phyloP scores from a whole-genome alignment of 2,329 filamentous ascomycete genomes.

The Cladosporium austrohemisphaericum region DNA sequence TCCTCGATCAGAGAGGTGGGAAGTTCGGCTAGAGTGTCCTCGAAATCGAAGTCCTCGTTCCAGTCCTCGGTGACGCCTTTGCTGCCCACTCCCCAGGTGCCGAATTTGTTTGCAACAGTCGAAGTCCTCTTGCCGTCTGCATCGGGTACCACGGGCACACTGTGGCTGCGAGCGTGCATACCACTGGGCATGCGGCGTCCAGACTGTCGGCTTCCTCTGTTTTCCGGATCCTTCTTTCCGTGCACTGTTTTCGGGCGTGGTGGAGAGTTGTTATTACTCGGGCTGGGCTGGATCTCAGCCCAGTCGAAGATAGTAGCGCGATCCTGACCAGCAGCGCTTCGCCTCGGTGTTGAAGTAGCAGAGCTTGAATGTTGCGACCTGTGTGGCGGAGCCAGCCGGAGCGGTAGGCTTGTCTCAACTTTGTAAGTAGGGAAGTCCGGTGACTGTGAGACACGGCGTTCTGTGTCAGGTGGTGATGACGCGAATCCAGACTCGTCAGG shows the following conservation, averaged over 20 bases:
- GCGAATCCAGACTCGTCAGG: slow-evolving; percentile 28
- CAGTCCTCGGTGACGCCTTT: slow-evolving; percentile 81
- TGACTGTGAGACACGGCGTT: slow-evolving; percentile 2
- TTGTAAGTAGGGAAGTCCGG: neutral
- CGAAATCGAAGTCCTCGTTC: slow-evolving; percentile 86
- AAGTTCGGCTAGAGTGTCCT: slow-evolving; percentile 38
- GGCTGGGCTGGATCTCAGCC: slow-evolving; percentile 63
- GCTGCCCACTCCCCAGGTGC: slow-evolving; percentile 75
- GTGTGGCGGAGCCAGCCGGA: slow-evolving; percentile 26
- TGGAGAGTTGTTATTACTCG: slow-evolving; percentile 61
- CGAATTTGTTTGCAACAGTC: slow-evolving; percentile 65
- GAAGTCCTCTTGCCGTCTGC: slow-evolving; percentile 49
- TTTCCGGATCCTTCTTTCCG: slow-evolving; percentile 68
- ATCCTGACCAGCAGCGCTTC: slow-evolving; percentile 37
- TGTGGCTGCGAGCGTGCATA: slow-evolving; percentile 74
- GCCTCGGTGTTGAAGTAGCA: slow-evolving; percentile 35
- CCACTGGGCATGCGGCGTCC: slow-evolving; percentile 66
- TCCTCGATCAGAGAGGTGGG: slow-evolving; percentile 37
- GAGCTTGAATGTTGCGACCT: slow-evolving; percentile 30
- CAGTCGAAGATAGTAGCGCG: slow-evolving; percentile 70
- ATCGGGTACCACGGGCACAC: slow-evolving; percentile 69
- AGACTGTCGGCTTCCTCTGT: slow-evolving; percentile 64
- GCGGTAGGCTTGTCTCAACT: slow-evolving; percentile 17
- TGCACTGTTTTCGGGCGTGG: slow-evolving; percentile 70
- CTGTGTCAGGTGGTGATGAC: slow-evolving; percentile 14